A percentile compares a stretch with the other conserved stretches of the same genome.
phyloP scores from a whole-genome alignment of 83 land plant genomes.

The Picea mariana region DNA sequence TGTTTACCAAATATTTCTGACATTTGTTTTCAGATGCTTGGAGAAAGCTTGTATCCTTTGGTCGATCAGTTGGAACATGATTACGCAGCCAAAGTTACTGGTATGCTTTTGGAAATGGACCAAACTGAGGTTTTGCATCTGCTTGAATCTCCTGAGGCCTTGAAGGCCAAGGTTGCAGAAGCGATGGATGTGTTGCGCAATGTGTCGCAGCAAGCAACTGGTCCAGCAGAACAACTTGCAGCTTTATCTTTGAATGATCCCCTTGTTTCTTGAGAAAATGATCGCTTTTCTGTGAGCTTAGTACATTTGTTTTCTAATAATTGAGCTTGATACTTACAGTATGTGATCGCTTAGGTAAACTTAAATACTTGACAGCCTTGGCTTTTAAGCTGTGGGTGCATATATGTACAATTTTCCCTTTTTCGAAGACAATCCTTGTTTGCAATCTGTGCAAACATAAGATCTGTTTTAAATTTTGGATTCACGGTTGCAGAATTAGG shows the following conservation, averaged over 20 bases:
- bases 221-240: conserved; percentile 58
- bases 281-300: neutral
- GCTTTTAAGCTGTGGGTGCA: too few species aligned
- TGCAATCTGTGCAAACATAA: too few species aligned
- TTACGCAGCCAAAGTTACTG: conserved; percentile 79
- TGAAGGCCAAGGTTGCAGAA: conserved; percentile 78
- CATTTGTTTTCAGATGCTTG: conserved; percentile 57
- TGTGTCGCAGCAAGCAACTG: conserved; percentile 39
- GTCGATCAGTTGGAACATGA: conserved; percentile 79
- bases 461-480: too few species aligned
- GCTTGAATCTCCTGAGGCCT: conserved; percentile 76
- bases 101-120: conserved; percentile 92
- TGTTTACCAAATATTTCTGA: neutral
- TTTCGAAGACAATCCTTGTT: too few species aligned
- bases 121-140: conserved; percentile 85
- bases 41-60: conserved; percentile 77
- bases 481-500: too few species aligned
- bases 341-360: too few species aligned
- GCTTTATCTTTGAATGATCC: conserved; percentile 49
- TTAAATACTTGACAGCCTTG: too few species aligned
- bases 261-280: conserved; percentile 38
- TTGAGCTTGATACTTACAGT: too few species aligned
- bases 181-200: conserved; percentile 81
- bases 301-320: neutral
- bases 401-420: too few species aligned